Percentiles rank a stretch among this genome's conserved stretches.
Conservation (phyloP, 345 rosid genomes). For the Schrenkiella parvula region DNA sequence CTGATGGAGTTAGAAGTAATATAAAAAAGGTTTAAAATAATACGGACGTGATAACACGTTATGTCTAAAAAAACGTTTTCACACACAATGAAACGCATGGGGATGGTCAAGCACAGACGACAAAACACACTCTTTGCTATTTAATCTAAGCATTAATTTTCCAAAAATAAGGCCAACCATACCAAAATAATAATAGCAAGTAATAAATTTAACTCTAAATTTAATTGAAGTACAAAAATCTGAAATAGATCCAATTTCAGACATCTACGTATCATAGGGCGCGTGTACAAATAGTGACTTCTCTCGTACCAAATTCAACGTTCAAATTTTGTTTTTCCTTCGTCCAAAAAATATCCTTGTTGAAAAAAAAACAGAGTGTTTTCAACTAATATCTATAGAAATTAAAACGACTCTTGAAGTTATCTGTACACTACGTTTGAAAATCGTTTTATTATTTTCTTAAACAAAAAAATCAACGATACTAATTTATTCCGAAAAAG, state of each 20-base stretch:
- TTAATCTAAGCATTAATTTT: background rate
- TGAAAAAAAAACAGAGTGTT: background rate
- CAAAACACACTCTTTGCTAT: background rate
- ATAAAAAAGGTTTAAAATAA: background rate
- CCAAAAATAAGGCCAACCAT: background rate
- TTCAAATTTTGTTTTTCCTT: background rate
- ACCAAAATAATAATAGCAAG: background rate
- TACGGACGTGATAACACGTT: background rate
- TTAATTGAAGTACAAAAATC: background rate
- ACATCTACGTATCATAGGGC: background rate
- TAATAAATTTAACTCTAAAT: background rate
- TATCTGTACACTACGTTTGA: too few relatives aligned
- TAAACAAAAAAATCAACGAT: too few relatives aligned
- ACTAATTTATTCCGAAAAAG: too few relatives aligned
- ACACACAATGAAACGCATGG: background rate
- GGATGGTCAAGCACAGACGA: background rate
- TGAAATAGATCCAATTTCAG: background rate
- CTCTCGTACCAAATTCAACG: conserved; percentile 8
- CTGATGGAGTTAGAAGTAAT: background rate
- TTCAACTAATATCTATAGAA: too few relatives aligned
- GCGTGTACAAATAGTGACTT: background rate
- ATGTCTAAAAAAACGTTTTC: background rate
- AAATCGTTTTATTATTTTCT: too few relatives aligned
- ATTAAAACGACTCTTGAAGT: too few relatives aligned
- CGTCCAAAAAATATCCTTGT: background rate